These are phyloP conservation scores for Collybia sp. DNA, from an alignment of 768 basidiomycete genomes.

Conservation along the genomic window DNA sequence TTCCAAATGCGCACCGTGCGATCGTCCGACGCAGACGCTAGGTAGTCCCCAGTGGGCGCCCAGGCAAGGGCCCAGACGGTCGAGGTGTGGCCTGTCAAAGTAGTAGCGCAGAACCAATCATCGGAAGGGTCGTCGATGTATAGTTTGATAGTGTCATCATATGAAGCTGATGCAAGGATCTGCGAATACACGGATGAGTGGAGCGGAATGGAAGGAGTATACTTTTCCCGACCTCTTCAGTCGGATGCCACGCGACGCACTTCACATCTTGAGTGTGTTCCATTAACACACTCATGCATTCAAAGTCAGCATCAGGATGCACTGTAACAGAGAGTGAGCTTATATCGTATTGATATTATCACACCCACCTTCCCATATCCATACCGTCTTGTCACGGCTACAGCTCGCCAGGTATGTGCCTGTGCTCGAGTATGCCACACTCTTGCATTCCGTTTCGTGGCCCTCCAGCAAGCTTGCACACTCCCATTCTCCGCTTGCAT, in stretches of 20 bases:
- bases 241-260: slow-evolving; percentile 91
- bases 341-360: slow-evolving; percentile 1
- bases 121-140: slow-evolving; percentile 91
- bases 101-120: slow-evolving; percentile 89
- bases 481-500: slow-evolving; percentile 67
- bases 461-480: slow-evolving; percentile 85
- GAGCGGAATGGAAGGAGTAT: slow-evolving; percentile 2
- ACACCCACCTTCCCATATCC: slow-evolving; percentile 92
- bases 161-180: slow-evolving; percentile 95
- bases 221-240: slow-evolving; percentile 67
- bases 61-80: slow-evolving; percentile 94
- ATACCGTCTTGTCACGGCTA: slow-evolving; percentile 94
- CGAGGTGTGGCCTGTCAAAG: slow-evolving; percentile 73
- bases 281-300: slow-evolving; percentile 93
- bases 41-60: slow-evolving; percentile 69
- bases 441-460: slow-evolving; percentile 96
- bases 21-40: slow-evolving; percentile 88
- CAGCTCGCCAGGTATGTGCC: slow-evolving; percentile 88
- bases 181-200: slow-evolving; percentile 26
- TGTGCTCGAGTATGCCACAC: slow-evolving; percentile 77
- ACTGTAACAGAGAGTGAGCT: slow-evolving; percentile 37
- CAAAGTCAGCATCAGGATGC: slow-evolving; percentile 89
- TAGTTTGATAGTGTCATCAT: slow-evolving; percentile 94
- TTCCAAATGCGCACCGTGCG: slow-evolving; percentile 84
- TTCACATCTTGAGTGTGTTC: slow-evolving; percentile 98